Evolutionary conservation across 2,329 filamentous ascomycete species (phyloP).

Genomic region (Fusarium sp.): DNA sequence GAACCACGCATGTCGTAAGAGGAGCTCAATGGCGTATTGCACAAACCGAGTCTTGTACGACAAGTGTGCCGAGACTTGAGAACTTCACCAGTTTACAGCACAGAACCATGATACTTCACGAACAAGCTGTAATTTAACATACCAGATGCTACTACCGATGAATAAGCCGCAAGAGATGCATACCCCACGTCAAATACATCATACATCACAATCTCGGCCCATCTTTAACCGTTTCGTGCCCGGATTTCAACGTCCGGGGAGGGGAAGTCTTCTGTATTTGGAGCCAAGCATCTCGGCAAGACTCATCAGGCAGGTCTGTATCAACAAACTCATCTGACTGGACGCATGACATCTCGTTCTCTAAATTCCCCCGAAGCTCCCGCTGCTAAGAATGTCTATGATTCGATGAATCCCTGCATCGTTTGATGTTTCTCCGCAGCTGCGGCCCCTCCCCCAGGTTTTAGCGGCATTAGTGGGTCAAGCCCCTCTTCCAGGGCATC

Average conservation of each 20-base stretch:
- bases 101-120: no score
- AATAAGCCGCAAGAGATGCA: neutral
- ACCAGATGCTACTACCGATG: neutral
- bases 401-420: slow-evolving; percentile 32
- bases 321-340: neutral
- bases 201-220: slow-evolving; percentile 32
- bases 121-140: no score
- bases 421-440: slow-evolving; percentile 13
- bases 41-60: neutral
- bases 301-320: slow-evolving; percentile 26
- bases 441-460: slow-evolving; percentile 40
- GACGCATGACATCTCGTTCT: slow-evolving; percentile 3
- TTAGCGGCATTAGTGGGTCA: slow-evolving; percentile 32
- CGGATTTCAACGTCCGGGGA: slow-evolving; percentile 33
- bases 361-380: slow-evolving; percentile 31
- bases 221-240: slow-evolving; percentile 25
- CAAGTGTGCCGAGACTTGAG: neutral
- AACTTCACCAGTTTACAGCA: neutral
- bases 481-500: slow-evolving; percentile 33
- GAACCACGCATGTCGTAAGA: no score
- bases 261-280: slow-evolving; percentile 14
- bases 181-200: slow-evolving; percentile 18
- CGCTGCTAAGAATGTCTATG: slow-evolving; percentile 15
- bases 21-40: neutral
- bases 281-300: slow-evolving; percentile 30